phyloP scores from a whole-genome alignment of 2,329 filamentous ascomycete species.

The Aspergillus aculeatus region DNA sequence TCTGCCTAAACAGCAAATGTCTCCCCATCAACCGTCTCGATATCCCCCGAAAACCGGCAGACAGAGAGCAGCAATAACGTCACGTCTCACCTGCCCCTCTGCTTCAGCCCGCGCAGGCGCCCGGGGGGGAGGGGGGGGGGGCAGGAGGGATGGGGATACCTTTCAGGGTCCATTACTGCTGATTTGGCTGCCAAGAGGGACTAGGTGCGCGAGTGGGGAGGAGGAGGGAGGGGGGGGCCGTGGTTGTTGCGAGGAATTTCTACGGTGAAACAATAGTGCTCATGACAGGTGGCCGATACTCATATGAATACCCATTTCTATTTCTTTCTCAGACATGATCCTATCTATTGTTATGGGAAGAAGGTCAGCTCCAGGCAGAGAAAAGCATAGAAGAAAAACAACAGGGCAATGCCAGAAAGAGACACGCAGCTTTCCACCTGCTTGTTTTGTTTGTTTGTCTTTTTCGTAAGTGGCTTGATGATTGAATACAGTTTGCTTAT shows the following conservation, averaged over 20 bases:
- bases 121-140: neutral
- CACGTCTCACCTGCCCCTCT: too few species aligned
- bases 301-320: neutral
- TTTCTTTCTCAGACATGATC: neutral
- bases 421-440: neutral
- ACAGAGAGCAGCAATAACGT: neutral
- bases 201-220: constrained; percentile 11
- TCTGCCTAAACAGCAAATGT: neutral
- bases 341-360: neutral
- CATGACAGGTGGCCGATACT: neutral
- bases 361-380: neutral
- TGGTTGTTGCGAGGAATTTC: neutral
- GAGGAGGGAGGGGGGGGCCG: neutral
- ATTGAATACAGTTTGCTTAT: neutral
- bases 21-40: neutral
- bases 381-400: neutral
- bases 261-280: neutral
- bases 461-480: neutral
- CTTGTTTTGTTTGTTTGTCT: neutral
- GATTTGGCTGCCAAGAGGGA: constrained; percentile 14
- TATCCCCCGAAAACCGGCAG: neutral
- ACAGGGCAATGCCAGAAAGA: neutral
- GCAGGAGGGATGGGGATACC: constrained; percentile 2
- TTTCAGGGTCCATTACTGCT: constrained; percentile 14
- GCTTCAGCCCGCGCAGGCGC: neutral